Percentiles rank a stretch among this genome's conserved stretches.
Evolutionary conservation across 225 moss, liverwort and hornwort genomes (phyloP).

Genomic region (Bryoerythrophyllum caledonicum): DNA sequence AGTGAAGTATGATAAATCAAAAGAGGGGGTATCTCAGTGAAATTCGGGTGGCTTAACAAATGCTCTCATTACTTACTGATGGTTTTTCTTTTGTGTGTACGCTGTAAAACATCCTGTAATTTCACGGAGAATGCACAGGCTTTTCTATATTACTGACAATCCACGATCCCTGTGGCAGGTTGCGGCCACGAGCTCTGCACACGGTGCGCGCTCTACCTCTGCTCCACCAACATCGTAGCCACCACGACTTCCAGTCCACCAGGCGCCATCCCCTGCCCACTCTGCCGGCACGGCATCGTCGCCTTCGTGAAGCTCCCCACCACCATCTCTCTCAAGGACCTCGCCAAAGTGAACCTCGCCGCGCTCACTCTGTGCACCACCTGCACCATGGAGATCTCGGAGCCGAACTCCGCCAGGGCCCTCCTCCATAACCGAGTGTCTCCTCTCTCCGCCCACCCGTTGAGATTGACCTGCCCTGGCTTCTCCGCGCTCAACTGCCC

Average conservation of each 20-base stretch:
- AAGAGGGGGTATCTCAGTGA: too few relatives aligned
- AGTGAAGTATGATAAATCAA: too few relatives aligned
- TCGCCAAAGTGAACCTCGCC: slow-evolving; percentile 67
- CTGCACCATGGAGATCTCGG: slow-evolving; percentile 78
- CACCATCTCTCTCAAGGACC: slow-evolving; percentile 75
- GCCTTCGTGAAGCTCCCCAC: slow-evolving; percentile 77
- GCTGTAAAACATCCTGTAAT: neutral
- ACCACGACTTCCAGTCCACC: slow-evolving; percentile 71
- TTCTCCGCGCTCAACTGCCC: slow-evolving; percentile 77
- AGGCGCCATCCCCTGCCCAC: slow-evolving; percentile 85
- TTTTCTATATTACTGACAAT: neutral
- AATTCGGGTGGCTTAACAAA: too few relatives aligned
- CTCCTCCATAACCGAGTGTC: slow-evolving; percentile 82
- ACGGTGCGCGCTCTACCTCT: slow-evolving; percentile 91
- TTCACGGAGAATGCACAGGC: neutral
- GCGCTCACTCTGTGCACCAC: slow-evolving; percentile 81
- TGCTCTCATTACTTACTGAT: too few relatives aligned
- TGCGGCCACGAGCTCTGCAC: slow-evolving; percentile 93
- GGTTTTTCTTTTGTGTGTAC: too few relatives aligned
- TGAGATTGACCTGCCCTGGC: slow-evolving; percentile 79
- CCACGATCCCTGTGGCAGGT: slow-evolving; percentile 47
- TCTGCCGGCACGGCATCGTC: slow-evolving; percentile 84
- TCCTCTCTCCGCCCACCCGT: slow-evolving; percentile 71
- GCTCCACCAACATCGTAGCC: slow-evolving; percentile 82
- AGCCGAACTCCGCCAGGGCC: slow-evolving; percentile 70